phyloP scores from a whole-genome alignment of 2,329 filamentous ascomycete genomes.

The Bisporella sp. region DNA sequence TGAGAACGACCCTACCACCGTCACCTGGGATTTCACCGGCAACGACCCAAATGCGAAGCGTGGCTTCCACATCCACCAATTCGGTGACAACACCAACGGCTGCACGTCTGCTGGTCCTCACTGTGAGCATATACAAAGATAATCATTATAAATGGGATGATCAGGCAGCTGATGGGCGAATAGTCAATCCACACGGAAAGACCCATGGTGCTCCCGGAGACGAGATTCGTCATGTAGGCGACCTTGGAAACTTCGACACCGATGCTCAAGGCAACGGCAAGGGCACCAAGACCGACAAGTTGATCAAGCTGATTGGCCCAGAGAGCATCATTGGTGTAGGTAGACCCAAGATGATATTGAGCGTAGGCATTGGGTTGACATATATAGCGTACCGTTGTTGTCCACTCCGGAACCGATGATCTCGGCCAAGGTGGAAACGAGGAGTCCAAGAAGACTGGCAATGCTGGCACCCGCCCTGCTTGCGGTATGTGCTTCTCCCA shows the following conservation, averaged over 20 bases:
- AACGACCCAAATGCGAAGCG: slow-evolving; percentile 93
- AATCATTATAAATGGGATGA: slow-evolving; percentile 1
- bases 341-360: slow-evolving; percentile 5
- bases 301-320: slow-evolving; percentile 92
- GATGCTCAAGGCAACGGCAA: slow-evolving; percentile 86
- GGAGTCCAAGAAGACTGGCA: slow-evolving; percentile 98
- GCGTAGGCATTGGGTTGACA: slow-evolving; percentile 17
- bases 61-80: slow-evolving; percentile 98
- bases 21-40: slow-evolving; percentile 89
- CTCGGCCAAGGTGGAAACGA: slow-evolving; percentile 87
- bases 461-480: slow-evolving; percentile 86
- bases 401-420: slow-evolving; percentile 93
- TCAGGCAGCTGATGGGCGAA: slow-evolving; percentile 1
- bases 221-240: slow-evolving; percentile 86
- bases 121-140: slow-evolving; percentile 53
- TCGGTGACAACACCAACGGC: slow-evolving; percentile 99
- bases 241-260: slow-evolving; percentile 95
- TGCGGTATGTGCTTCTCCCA: slow-evolving; percentile 60
- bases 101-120: slow-evolving; percentile 98
- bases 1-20: slow-evolving; percentile 75
- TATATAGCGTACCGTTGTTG: slow-evolving; percentile 78
- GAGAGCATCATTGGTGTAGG: slow-evolving; percentile 89
- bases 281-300: slow-evolving; percentile 71
- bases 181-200: slow-evolving; percentile 94
- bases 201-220: slow-evolving; percentile 83